These are phyloP conservation scores for Talaromyces sp. DNA, from an alignment of 2,329 filamentous ascomycete species.

Conservation along the genomic window DNA sequence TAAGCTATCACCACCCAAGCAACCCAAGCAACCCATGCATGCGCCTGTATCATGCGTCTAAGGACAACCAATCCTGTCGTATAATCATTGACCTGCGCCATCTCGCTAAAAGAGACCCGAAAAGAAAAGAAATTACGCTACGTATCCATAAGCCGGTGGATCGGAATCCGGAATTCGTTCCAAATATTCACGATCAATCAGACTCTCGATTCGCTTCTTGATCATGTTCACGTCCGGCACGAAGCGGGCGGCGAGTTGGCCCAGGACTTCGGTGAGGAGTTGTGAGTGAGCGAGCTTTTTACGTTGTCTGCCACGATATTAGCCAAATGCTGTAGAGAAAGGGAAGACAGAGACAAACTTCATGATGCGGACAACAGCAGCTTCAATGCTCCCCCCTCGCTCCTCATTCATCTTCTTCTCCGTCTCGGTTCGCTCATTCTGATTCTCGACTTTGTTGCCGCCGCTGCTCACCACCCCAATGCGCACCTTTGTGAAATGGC, in stretches of 20 bases:
- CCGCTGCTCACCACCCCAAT: slow-evolving; percentile 74
- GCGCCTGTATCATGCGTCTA: slow-evolving; percentile 13
- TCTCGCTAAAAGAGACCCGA: not conserved
- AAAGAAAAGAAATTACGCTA: slow-evolving; percentile 31
- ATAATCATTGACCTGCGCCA: not conserved
- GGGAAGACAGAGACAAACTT: slow-evolving; percentile 37
- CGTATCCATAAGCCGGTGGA: slow-evolving; percentile 45
- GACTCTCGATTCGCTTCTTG: slow-evolving; percentile 52
- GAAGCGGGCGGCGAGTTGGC: slow-evolving; percentile 48
- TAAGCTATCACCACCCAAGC: not conserved
- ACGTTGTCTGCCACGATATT: slow-evolving; percentile 39
- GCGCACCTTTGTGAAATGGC: slow-evolving; percentile 83
- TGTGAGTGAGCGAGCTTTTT: slow-evolving; percentile 48
- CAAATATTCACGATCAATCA: slow-evolving; percentile 54
- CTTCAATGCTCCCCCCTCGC: slow-evolving; percentile 49
- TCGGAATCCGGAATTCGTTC: slow-evolving; percentile 43
- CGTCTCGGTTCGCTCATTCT: slow-evolving; percentile 54
- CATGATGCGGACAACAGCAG: slow-evolving; percentile 54
- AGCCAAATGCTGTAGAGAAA: not conserved
- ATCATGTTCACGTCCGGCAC: slow-evolving; percentile 52
- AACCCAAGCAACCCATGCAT: not conserved
- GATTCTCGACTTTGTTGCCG: slow-evolving; percentile 79
- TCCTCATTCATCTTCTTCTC: slow-evolving; percentile 52
- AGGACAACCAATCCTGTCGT: not conserved
- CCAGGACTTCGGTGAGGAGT: slow-evolving; percentile 50